Evolutionary conservation across 2,329 filamentous ascomycete genomes (phyloP), one percentile per base, ranked within the genome.

Genomic region (Talaromyces sp.): DNA sequence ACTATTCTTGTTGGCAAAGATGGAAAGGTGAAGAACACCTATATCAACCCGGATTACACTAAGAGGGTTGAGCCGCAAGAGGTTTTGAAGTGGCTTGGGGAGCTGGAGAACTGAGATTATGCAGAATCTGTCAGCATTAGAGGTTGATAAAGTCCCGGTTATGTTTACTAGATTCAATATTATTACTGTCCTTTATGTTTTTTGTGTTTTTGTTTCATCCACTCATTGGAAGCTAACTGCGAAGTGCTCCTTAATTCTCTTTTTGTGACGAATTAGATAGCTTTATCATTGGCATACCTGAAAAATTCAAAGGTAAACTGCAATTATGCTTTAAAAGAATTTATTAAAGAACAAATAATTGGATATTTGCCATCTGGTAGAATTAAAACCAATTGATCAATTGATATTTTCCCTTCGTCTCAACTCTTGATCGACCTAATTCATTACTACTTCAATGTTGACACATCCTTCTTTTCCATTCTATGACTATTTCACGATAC

Each of bases 1-100:
- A 77, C 73, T 0, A 58, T 80, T 8, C 63, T 79, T 42, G 73
- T 80, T 0, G 75, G 77, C 59, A 57, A 64, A 57, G 63, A 69
- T 5, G 75, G 75, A 0, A 59, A 73, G 9, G 72, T 79, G 36
- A 67, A 72, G 25, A 78, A 79, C 51, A 63, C 68, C 0, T 74
- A 68, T 58, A 64, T 76, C 4, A 72, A 80, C 15, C 66, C 77
- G 10, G 73, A 78, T 58, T 79, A 71, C 65, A 59, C 57, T n/a
- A 62, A 53, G 30, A 47, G 61, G 33, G 19, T 62, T 17, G 61
- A 62, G 28, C 57, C 61, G 13, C 11, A 42, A 32, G 39, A 25
- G 17, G 59, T 49, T 4, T 47, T 61, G 17, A 55, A 61, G 32
- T 61, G 59, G 59, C n/a, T 66, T 66, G 65, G 83, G 82, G 42